Base-by-base conservation (phyloP, 306 rosid species). In the Prunus salicina region DNA sequence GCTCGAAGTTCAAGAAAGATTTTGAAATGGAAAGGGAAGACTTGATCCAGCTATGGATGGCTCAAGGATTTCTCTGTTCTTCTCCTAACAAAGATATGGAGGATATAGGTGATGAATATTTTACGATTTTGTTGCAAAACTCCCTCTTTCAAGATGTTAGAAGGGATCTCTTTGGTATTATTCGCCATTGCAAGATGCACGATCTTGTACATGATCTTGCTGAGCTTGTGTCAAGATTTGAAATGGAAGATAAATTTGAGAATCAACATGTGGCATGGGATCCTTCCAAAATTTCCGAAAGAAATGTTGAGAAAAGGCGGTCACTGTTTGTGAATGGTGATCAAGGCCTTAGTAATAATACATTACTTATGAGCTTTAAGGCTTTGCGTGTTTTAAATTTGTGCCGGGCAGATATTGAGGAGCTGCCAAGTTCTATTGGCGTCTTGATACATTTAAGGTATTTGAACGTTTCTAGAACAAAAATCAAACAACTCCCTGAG, bases 21-120 rank as follows among this genome's bases (percentile, higher is more conserved):
- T 57, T 8, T 47, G 0, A 0, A 11, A 47, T 47, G 12, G 51
- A 11, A 47, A 47, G 51, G 3, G 3, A 2, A 12, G 1, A 45
- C 38, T 57, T 76, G 18, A 24, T 76, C 19, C 79, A 53, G 6
- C 55, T 53, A 22, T 76, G 81, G 76, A 60, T 68, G 43, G 81
- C 70, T 56, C 69, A 77, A 49, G 81, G 76, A 18, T 77, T 69
- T 19, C 72, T 77, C 10, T 49, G 47, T 28, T 52, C 19, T 1
- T 5, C 16, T 15, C 8, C 13, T 43, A 46, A 22, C 12, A 8
- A 0, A 19, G 34, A 13, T 15, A 60, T 69, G 65, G 79, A 76
- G 66, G 79, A 76, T 51, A 10, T 76, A 13, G 80, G 80, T 8
- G 53, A 56, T 24, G 58, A 41, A 64, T 76, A 56, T 45, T 56